These are phyloP conservation scores for Euclidium syriacum DNA, from an alignment of 345 rosid genomes.

Conservation along the genomic window DNA sequence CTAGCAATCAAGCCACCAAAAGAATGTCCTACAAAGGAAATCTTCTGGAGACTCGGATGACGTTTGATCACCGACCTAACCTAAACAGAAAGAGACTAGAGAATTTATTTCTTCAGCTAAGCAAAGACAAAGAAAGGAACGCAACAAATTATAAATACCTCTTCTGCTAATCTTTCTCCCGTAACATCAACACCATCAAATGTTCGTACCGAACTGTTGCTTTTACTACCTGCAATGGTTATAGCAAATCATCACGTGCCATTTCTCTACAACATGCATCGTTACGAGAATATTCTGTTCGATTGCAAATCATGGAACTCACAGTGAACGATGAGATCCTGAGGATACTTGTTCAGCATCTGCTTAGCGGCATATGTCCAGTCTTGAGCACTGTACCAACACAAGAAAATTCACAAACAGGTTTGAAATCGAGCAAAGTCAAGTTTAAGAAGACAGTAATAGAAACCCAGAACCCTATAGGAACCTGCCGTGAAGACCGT, in stretches of 20 bases:
- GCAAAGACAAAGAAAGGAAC: slow-evolving; percentile 5
- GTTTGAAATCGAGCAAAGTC: not conserved
- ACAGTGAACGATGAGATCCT: slow-evolving; percentile 69
- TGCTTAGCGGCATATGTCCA: slow-evolving; percentile 85
- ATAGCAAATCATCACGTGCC: not conserved
- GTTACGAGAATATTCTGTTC: too few relatives aligned
- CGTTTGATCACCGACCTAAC: slow-evolving; percentile 49
- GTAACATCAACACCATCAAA: slow-evolving; percentile 84
- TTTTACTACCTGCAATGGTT: slow-evolving; percentile 59
- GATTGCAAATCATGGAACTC: too few relatives aligned
- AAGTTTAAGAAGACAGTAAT: slow-evolving; percentile 3
- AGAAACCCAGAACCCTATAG: not conserved
- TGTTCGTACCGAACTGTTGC: slow-evolving; percentile 51
- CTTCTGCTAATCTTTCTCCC: slow-evolving; percentile 86
- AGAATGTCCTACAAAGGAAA: slow-evolving; percentile 82
- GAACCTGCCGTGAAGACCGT: slow-evolving; percentile 89
- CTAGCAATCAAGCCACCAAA: slow-evolving; percentile 85
- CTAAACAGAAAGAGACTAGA: slow-evolving; percentile 43
- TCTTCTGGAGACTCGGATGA: slow-evolving; percentile 53
- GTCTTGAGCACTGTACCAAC: slow-evolving; percentile 45
- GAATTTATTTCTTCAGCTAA: not conserved
- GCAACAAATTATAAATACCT: too few relatives aligned
- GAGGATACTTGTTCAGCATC: slow-evolving; percentile 51
- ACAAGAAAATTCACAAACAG: not conserved
- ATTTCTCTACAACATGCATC: not conserved